Conservation (phyloP, 2,329 filamentous ascomycete genomes). For the Stemphylium lycopersici region DNA sequence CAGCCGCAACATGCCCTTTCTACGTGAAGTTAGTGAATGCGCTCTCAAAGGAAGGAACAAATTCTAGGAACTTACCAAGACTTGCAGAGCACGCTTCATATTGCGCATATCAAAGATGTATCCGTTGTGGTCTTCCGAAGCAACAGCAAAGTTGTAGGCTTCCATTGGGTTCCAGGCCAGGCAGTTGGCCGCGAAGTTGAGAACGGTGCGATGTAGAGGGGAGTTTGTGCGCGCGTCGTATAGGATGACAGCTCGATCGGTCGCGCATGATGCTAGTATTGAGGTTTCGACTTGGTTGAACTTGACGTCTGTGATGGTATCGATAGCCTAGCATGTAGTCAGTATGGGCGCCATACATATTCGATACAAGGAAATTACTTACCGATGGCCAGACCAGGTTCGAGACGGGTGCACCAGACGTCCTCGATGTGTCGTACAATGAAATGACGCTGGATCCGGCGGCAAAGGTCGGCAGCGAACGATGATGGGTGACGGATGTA, state of each 20-base stretch:
- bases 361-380: not conserved
- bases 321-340: constrained; percentile 61
- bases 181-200: constrained; percentile 91
- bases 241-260: constrained; percentile 84
- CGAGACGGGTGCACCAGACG: constrained; percentile 78
- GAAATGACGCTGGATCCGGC: constrained; percentile 78
- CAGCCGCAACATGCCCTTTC: constrained; percentile 87
- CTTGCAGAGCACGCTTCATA: constrained; percentile 84
- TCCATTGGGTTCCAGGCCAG: constrained; percentile 97
- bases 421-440: constrained; percentile 84
- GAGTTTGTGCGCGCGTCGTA: constrained; percentile 90
- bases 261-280: constrained; percentile 82
- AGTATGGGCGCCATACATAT: not conserved
- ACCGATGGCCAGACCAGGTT: constrained; percentile 81
- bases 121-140: constrained; percentile 92
- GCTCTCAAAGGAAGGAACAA: not conserved
- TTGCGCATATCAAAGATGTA: constrained; percentile 95
- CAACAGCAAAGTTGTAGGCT: constrained; percentile 91
- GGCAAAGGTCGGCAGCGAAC: constrained; percentile 78
- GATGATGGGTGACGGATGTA: constrained; percentile 82
- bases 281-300: constrained; percentile 97
- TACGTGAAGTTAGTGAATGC: not conserved
- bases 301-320: constrained; percentile 81
- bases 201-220: constrained; percentile 78
- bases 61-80: constrained; percentile 56